These are phyloP conservation scores for Lipomyces starkeyi DNA, from an alignment of 805 yeast genomes.

Conservation along the genomic window DNA sequence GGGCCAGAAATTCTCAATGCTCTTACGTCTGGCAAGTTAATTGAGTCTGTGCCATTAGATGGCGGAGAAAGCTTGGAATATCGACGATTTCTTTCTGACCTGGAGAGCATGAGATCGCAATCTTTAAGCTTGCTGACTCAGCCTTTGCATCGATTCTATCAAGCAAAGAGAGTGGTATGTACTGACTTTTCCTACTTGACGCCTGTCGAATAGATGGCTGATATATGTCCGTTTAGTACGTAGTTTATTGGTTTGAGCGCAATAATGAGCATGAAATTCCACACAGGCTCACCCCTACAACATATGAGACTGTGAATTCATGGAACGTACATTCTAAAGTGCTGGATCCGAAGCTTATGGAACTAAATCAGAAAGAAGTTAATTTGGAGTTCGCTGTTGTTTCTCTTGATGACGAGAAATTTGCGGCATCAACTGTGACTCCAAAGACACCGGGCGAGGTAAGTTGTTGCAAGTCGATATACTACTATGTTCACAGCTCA, in stretches of 20 bases:
- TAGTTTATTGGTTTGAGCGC: conserved; percentile 61
- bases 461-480: background rate
- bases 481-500: background rate
- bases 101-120: conserved; percentile 59
- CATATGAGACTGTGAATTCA: conserved; percentile 51
- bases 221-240: conserved; percentile 41
- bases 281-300: conserved; percentile 61
- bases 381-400: conserved; percentile 44
- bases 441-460: conserved; percentile 12
- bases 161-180: conserved; percentile 49
- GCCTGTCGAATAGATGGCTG: background rate
- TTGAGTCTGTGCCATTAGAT: conserved; percentile 34
- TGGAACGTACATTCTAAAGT: conserved; percentile 42
- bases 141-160: conserved; percentile 82
- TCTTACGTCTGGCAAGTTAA: conserved; percentile 60
- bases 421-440: conserved; percentile 42
- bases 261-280: conserved; percentile 51
- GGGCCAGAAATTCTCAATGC: conserved; percentile 69
- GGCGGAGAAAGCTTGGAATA: conserved; percentile 59
- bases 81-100: conserved; percentile 51
- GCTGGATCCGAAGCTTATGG: conserved; percentile 41
- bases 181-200: too few species aligned
- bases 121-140: conserved; percentile 72
- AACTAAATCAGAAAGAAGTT: conserved; percentile 35
- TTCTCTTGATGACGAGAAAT: conserved; percentile 47